Evolutionary conservation across 140 eudicot genomes (phyloP).

Genomic region (Cichorium intybus): DNA sequence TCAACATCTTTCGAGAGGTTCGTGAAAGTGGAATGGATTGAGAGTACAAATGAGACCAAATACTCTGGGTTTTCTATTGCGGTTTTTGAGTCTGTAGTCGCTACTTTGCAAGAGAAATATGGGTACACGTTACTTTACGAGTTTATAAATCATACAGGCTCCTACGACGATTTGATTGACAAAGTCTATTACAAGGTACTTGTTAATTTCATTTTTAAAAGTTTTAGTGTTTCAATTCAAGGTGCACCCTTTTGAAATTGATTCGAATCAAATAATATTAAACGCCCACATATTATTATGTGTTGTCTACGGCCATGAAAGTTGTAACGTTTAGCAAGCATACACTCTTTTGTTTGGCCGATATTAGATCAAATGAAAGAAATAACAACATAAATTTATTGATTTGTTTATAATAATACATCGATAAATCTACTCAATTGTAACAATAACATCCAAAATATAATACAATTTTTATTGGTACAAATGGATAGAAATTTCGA

Average conservation of each 20-base stretch:
- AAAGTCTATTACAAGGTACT: conserved; percentile 44
- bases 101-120: conserved; percentile 26
- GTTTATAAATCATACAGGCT: conserved; percentile 35
- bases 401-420: neutral
- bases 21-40: conserved; percentile 41
- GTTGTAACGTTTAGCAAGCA: too few species aligned
- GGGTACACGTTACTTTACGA: conserved; percentile 36
- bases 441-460: too few species aligned
- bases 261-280: too few species aligned
- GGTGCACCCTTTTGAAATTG: too few species aligned
- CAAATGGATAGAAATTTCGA: neutral
- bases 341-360: too few species aligned
- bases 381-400: too few species aligned
- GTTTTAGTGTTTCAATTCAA: too few species aligned
- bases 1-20: conserved; percentile 33
- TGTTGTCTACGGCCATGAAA: neutral
- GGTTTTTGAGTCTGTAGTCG: conserved; percentile 32
- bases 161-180: conserved; percentile 41
- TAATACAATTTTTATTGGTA: neutral
- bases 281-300: too few species aligned
- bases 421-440: neutral
- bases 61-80: conserved; percentile 48
- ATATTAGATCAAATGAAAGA: neutral
- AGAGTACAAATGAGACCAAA: conserved; percentile 13
- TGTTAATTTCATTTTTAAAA: neutral